Conservation (phyloP, 2,329 filamentous ascomycete species). For the Talaromyces sp. region DNA sequence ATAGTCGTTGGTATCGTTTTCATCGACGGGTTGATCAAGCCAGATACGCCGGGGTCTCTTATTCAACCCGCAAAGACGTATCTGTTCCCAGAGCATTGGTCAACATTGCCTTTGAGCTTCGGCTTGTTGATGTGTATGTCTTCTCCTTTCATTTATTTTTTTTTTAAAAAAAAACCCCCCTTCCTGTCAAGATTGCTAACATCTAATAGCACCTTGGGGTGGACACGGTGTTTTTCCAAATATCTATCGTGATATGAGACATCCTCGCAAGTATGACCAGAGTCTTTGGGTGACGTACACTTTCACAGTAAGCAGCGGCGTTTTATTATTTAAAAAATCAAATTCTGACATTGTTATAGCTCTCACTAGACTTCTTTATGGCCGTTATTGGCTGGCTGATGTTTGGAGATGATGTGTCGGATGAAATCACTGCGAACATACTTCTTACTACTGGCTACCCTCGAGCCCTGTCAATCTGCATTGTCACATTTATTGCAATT, state of each 20-base stretch:
- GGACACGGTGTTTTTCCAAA: constrained; percentile 77
- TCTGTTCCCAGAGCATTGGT: constrained; percentile 79
- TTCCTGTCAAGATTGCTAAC: constrained; percentile 10
- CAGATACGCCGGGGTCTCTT: constrained; percentile 72
- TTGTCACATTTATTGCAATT: constrained; percentile 82
- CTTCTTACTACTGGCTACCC: constrained; percentile 71
- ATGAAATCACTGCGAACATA: constrained; percentile 89
- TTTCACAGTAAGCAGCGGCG: constrained; percentile 59
- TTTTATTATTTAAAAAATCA: constrained; percentile 11
- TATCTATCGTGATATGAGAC: constrained; percentile 69
- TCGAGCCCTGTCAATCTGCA: constrained; percentile 63
- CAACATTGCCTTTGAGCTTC: constrained; percentile 78
- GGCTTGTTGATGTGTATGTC: constrained; percentile 72
- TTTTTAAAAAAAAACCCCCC: background rate
- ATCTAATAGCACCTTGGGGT: constrained; percentile 54
- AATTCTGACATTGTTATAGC: constrained; percentile 41
- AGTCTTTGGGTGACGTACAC: constrained; percentile 75
- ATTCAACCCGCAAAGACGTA: constrained; percentile 73
- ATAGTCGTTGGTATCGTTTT: constrained; percentile 78
- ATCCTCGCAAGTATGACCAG: constrained; percentile 73
- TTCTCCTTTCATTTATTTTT: too few species aligned
- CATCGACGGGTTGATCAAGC: constrained; percentile 80
- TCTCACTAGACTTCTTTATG: constrained; percentile 72
- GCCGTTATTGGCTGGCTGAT: constrained; percentile 82
- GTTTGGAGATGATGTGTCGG: constrained; percentile 84